Percentiles rank a stretch among this genome's conserved stretches.
phyloP scores from a whole-genome alignment of 352 stramenopile genomes.

The Phytophthora citricola region DNA sequence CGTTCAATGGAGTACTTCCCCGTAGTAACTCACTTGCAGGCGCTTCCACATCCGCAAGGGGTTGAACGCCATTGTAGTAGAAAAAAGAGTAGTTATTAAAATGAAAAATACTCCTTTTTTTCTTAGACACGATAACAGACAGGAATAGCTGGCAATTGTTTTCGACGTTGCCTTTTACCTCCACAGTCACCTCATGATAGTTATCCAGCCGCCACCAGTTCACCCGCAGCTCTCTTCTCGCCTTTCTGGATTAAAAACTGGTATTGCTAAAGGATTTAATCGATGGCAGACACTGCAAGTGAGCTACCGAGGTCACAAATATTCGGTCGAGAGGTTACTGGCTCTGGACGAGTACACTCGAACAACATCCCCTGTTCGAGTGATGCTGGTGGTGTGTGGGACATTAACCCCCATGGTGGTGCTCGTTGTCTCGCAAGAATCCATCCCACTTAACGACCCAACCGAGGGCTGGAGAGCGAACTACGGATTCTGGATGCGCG shows the following conservation, averaged over 20 bases:
- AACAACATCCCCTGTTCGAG: constrained; percentile 8
- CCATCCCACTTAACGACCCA: constrained; percentile 12
- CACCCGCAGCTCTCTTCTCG: too few species aligned
- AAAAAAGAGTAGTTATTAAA: too few species aligned
- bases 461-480: constrained; percentile 15
- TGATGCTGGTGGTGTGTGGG: constrained; percentile 7
- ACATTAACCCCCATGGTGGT: constrained; percentile 12
- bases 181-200: too few species aligned
- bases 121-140: too few species aligned
- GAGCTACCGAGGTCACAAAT: constrained; percentile 23
- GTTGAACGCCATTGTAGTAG: not conserved
- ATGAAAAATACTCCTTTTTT: not conserved
- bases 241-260: too few species aligned
- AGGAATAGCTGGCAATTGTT: too few species aligned
- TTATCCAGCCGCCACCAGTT: too few species aligned
- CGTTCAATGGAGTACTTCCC: constrained; percentile 17
- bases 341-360: constrained; percentile 23
- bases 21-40: constrained; percentile 15
- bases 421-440: constrained; percentile 24
- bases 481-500: constrained; percentile 26
- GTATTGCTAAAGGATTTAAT: not conserved
- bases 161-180: too few species aligned
- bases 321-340: constrained; percentile 17
- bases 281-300: constrained; percentile 21
- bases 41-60: constrained; percentile 2